phyloP scores from a whole-genome alignment of 2,329 filamentous ascomycete genomes.

The Blastomyces gilchristii region DNA sequence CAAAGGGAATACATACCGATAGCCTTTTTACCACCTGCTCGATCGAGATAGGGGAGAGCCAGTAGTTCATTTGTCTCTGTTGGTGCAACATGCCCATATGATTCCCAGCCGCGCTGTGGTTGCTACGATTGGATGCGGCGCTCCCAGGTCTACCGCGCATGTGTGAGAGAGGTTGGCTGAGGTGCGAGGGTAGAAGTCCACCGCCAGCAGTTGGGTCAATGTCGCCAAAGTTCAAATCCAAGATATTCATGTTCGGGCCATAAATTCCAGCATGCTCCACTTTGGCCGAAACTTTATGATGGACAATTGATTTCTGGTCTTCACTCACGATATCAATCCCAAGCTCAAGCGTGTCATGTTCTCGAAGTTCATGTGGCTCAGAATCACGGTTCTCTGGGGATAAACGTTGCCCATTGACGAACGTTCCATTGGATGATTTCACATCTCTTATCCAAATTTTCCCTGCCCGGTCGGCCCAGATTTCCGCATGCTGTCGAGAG shows the following conservation, averaged over 20 bases:
- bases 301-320: constrained; percentile 95
- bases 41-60: constrained; percentile 79
- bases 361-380: constrained; percentile 84
- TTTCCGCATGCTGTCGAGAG: constrained; percentile 89
- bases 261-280: constrained; percentile 90
- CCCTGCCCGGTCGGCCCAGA: constrained; percentile 75
- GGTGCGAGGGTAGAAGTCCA: constrained; percentile 58
- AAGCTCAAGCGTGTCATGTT: constrained; percentile 83
- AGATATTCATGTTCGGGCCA: constrained; percentile 53
- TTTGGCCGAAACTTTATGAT: constrained; percentile 95
- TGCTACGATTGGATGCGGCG: constrained; percentile 50
- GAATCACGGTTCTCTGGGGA: constrained; percentile 94
- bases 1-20: constrained; percentile 45
- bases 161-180: constrained; percentile 54
- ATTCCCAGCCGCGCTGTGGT: constrained; percentile 45
- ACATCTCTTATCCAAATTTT: constrained; percentile 96
- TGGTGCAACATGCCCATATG: constrained; percentile 53
- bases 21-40: constrained; percentile 88
- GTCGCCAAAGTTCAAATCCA: constrained; percentile 88
- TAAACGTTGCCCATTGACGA: constrained; percentile 83
- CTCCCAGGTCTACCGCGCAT: constrained; percentile 60
- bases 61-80: constrained; percentile 68
- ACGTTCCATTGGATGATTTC: constrained; percentile 97
- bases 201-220: constrained; percentile 67
- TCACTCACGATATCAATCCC: constrained; percentile 98